Evolutionary conservation across 345 rosid species (phyloP).

Genomic region (Pistacia atlantica): DNA sequence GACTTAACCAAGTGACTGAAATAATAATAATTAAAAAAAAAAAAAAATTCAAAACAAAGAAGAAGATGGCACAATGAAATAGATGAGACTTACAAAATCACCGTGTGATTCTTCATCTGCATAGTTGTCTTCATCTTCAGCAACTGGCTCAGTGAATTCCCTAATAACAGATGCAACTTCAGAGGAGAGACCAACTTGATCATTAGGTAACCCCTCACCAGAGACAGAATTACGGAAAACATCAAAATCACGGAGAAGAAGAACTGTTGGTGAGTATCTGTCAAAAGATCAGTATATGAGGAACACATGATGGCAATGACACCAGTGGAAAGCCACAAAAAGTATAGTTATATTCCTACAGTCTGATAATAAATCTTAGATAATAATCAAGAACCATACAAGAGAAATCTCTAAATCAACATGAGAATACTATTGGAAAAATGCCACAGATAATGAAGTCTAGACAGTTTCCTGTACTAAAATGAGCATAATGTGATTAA

Average conservation of each 20-base stretch:
- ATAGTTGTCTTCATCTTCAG: conserved; percentile 47
- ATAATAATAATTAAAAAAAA: background rate
- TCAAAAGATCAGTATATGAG: conserved; percentile 27
- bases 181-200: conserved; percentile 74
- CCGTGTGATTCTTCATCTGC: conserved; percentile 44
- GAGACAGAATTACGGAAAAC: conserved; percentile 73
- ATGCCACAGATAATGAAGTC: background rate
- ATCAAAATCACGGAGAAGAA: conserved; percentile 91
- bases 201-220: conserved; percentile 67
- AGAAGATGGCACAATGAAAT: conserved; percentile 21
- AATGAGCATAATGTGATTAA: background rate
- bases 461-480: background rate
- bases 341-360: background rate
- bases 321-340: conserved; percentile 12
- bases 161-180: conserved; percentile 89
- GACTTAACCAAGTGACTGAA: background rate
- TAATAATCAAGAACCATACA: background rate
- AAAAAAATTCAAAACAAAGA: conserved; percentile 14
- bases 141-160: conserved; percentile 72
- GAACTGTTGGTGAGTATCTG: conserved; percentile 84
- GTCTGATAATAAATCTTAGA: conserved; percentile 1
- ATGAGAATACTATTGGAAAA: background rate
- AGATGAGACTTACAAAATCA: conserved; percentile 56
- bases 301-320: conserved; percentile 16
- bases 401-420: background rate